Percentiles rank a stretch among this genome's conserved stretches.
Conservation (phyloP, 306 rosid genomes). For the Luffa acutangula region DNA sequence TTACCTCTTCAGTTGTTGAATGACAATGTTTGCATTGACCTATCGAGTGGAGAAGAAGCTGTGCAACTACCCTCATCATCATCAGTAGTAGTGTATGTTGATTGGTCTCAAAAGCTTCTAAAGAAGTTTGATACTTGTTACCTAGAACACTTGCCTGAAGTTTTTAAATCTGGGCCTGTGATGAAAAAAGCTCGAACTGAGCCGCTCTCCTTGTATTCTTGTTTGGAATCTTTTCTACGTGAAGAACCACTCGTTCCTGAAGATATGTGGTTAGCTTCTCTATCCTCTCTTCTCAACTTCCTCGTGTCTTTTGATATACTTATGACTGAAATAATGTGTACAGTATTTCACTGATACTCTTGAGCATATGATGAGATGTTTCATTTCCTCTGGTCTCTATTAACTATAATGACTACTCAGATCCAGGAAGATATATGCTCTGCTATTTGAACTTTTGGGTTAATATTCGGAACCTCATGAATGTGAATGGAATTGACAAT, state of each 20-base stretch:
- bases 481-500: neutral
- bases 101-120: conserved; percentile 77
- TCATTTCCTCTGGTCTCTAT: neutral
- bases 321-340: neutral
- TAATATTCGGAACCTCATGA: neutral
- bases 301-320: neutral
- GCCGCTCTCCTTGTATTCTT: conserved; percentile 89
- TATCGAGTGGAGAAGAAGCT: conserved; percentile 64
- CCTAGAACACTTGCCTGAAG: conserved; percentile 75
- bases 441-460: neutral
- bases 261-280: conserved; percentile 87
- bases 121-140: conserved; percentile 56
- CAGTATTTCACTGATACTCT: neutral
- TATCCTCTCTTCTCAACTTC: conserved; percentile 9
- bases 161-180: conserved; percentile 72
- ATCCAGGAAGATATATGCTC: neutral
- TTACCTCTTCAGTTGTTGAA: conserved; percentile 70
- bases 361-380: neutral
- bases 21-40: conserved; percentile 63
- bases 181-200: conserved; percentile 88
- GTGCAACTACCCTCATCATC: conserved; percentile 43
- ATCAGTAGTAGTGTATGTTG: conserved; percentile 49
- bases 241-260: conserved; percentile 98
- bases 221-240: conserved; percentile 92
- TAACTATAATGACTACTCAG: neutral